Conservation (phyloP, 371 early-diverging fungal genomes). For the Apophysomyces variabilis region DNA sequence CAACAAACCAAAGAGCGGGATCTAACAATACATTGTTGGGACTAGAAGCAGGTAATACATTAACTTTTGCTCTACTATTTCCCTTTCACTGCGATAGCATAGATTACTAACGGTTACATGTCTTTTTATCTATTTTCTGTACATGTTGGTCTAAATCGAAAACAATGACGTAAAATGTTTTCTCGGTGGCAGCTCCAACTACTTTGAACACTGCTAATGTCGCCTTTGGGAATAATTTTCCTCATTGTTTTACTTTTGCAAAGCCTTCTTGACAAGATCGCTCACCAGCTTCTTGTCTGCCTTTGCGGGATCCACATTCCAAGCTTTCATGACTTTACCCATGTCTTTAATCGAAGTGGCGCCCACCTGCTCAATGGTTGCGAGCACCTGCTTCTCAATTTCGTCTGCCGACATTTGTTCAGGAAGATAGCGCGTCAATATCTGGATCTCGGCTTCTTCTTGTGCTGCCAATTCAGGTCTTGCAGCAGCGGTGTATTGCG, state of each 20-base stretch:
- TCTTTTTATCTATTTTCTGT: no score
- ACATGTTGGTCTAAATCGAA: background rate
- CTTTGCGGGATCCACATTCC: constrained; percentile 58
- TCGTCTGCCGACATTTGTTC: constrained; percentile 68
- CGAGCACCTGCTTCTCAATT: constrained; percentile 63
- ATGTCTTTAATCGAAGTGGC: constrained; percentile 65
- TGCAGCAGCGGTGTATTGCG: constrained; percentile 61
- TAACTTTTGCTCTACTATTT: no score
- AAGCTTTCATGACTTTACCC: constrained; percentile 81
- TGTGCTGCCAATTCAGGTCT: constrained; percentile 69
- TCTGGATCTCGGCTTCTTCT: constrained; percentile 63
- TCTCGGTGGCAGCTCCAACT: background rate
- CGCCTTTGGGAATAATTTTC: background rate
- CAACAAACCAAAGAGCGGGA: no score
- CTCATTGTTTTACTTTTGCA: constrained; percentile 15
- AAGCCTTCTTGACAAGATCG: constrained; percentile 60
- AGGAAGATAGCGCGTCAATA: constrained; percentile 74
- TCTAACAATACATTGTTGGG: no score
- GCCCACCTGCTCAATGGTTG: constrained; percentile 57
- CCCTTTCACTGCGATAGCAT: no score
- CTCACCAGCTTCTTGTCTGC: constrained; percentile 75
- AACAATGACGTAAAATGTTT: background rate
- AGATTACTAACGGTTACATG: no score
- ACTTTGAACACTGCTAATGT: background rate
- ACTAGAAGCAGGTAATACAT: no score